A percentile compares a stretch with the other conserved stretches of the same genome.
Conservation (phyloP, 257 asterid species). For the Rhazya stricta region DNA sequence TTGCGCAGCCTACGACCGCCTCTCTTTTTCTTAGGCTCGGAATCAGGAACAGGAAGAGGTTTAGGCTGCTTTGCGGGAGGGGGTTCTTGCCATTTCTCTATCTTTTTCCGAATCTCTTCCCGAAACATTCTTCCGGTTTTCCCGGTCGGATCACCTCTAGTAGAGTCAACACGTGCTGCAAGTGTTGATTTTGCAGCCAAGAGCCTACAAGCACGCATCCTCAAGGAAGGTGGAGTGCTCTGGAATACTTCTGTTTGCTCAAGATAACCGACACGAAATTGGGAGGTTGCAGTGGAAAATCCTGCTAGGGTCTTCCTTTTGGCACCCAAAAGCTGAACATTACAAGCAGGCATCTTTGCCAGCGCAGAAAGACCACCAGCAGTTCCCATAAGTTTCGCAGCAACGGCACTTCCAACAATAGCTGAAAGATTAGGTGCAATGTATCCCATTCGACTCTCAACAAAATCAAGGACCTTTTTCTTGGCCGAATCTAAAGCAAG, state of each 20-base stretch:
- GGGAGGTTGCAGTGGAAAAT: constrained; percentile 89
- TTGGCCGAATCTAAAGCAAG: constrained; percentile 73
- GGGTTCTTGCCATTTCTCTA: constrained; percentile 98
- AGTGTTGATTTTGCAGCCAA: constrained; percentile 92
- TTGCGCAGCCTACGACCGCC: constrained; percentile 95
- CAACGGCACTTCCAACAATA: constrained; percentile 94
- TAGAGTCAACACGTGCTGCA: constrained; percentile 92
- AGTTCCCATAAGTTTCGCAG: constrained; percentile 95
- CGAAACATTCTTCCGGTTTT: constrained; percentile 70
- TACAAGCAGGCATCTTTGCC: constrained; percentile 98
- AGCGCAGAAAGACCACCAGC: constrained; percentile 89
- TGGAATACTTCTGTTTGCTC: constrained; percentile 86
- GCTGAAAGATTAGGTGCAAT: constrained; percentile 97
- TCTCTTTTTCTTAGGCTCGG: constrained; percentile 96
- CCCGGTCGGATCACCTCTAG: constrained; percentile 80
- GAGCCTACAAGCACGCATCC: constrained; percentile 88
- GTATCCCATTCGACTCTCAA: constrained; percentile 93
- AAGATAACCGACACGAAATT: constrained; percentile 76
- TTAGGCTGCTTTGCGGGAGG: constrained; percentile 98
- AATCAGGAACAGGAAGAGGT: constrained; percentile 98
- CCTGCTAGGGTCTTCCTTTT: constrained; percentile 87
- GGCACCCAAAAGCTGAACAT: constrained; percentile 96
- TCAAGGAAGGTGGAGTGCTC: constrained; percentile 85
- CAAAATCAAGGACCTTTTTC: constrained; percentile 90
- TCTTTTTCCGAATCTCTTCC: constrained; percentile 75